Evolutionary conservation across 768 basidiomycete species (phyloP).

Genomic region (Termitomyces sp.): DNA sequence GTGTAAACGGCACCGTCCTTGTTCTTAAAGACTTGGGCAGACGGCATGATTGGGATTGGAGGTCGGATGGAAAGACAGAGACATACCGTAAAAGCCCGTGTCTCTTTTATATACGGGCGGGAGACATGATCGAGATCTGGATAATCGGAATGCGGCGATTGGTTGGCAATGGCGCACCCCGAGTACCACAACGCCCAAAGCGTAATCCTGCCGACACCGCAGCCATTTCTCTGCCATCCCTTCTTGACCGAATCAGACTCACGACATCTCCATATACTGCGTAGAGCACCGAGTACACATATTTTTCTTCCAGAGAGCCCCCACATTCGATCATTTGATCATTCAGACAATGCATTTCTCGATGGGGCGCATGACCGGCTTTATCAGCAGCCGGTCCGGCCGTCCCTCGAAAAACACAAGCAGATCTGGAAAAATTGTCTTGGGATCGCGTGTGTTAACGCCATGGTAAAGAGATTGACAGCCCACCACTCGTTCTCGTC

Average conservation of each 20-base stretch:
- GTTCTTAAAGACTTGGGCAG: slow-evolving; percentile 46
- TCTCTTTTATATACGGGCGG: not conserved
- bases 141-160: slow-evolving; percentile 2
- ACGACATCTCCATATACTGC: not conserved
- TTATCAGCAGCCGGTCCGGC: not conserved
- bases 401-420: not conserved
- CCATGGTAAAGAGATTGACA: not conserved
- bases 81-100: not conserved
- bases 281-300: not conserved
- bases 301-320: not conserved
- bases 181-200: not conserved
- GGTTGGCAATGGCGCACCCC: not conserved
- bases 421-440: no score
- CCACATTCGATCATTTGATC: slow-evolving; percentile 5
- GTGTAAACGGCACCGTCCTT: slow-evolving; percentile 70
- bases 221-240: no score
- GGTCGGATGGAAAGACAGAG: not conserved
- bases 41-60: slow-evolving; percentile 1
- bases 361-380: not conserved
- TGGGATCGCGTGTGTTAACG: not conserved
- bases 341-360: not conserved
- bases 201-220: not conserved
- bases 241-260: not conserved
- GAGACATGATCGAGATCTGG: not conserved
- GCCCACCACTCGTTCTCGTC: no score